A percentile compares a stretch with the other conserved stretches of the same genome.
Evolutionary conservation across 2,329 filamentous ascomycete species (phyloP).

Genomic region (Lachnellula subtilissima): DNA sequence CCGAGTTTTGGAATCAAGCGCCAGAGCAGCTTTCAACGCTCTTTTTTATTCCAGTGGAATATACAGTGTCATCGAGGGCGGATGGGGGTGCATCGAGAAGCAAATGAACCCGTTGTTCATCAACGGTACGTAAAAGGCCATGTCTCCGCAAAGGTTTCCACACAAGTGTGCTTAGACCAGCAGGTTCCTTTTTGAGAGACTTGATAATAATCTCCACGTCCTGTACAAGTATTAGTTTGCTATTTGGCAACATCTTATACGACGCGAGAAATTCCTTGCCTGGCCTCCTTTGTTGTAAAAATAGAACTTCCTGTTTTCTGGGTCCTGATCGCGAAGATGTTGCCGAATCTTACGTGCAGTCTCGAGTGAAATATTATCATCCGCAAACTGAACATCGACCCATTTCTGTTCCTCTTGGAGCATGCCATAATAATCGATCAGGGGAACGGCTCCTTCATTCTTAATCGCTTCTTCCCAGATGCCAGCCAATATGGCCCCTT

Average conservation of each 20-base stretch:
- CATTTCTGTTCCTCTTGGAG: slow-evolving; percentile 11
- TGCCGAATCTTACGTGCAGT: slow-evolving; percentile 11
- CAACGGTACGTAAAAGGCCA: neutral
- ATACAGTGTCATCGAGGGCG: neutral
- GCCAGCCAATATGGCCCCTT: neutral
- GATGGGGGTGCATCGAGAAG: slow-evolving; percentile 9
- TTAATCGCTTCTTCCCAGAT: neutral
- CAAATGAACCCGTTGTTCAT: slow-evolving; percentile 2
- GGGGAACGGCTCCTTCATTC: neutral
- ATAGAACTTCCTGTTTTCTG: neutral
- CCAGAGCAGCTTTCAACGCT: slow-evolving; percentile 11
- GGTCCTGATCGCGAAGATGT: slow-evolving; percentile 5
- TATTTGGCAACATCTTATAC: too few species aligned
- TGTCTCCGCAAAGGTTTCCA: neutral
- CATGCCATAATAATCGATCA: slow-evolving; percentile 12
- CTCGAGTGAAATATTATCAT: neutral
- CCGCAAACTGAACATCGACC: slow-evolving; percentile 9
- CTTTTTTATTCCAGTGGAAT: slow-evolving; percentile 8
- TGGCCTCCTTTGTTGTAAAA: neutral
- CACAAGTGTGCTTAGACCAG: neutral
- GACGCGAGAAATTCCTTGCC: too few species aligned
- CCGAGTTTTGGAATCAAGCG: slow-evolving; percentile 5
- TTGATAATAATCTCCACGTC: neutral
- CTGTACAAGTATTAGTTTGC: neutral
- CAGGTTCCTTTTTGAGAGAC: neutral